Evolutionary conservation across 257 asterid species (phyloP), one percentile per base, ranked within the genome.

Genomic region (Perilla frutescens): DNA sequence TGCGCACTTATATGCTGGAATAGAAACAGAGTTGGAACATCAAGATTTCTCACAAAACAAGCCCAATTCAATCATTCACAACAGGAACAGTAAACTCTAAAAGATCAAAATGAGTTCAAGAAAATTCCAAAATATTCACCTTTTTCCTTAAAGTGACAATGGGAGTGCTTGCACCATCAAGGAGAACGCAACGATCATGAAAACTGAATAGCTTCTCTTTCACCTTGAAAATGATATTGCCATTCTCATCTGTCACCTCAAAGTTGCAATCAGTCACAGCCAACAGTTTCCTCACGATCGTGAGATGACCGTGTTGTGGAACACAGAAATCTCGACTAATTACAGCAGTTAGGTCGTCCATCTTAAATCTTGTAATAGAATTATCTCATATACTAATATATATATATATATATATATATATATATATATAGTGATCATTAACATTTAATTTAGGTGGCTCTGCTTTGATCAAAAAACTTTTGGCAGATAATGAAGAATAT

Each of bases 121-220:
- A 51, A 62, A 4, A 14, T 4, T 13, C 2, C 37, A 50, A 67
- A 50, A 1, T 10, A 20, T 6, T 6, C 11, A 87, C 90, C 88
- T 83, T 87, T 66, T 85, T 85, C 73, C 56, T 81, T 43, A 86
- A 72, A 41, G 96, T 84, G 76, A 77, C 48, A 12, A 87, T 20
- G 72, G 84, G 90, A 62, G 41, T 43, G 62, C 66, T 86, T 4
- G 60, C 62, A 54, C 86, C 82, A 62, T 87, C 88, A 15, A 80
- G 77, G 71, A 90, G 84, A 65, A 86, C 45, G 3, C 87, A 85
- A 20, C 87, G 87, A 37, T 83, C 79, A 34, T 80, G 89, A 37
- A 81, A 6, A 65, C 83, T 84, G 36, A 86, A 54, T 26, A 84
- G 32, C 48, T 80, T 80, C 8, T 85, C 84, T 8, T 66, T 86